Percentiles rank a stretch among this genome's conserved stretches.
These are phyloP conservation scores for Chlorophyllum brunneum DNA, from an alignment of 768 basidiomycete genomes.

Conservation along the genomic window DNA sequence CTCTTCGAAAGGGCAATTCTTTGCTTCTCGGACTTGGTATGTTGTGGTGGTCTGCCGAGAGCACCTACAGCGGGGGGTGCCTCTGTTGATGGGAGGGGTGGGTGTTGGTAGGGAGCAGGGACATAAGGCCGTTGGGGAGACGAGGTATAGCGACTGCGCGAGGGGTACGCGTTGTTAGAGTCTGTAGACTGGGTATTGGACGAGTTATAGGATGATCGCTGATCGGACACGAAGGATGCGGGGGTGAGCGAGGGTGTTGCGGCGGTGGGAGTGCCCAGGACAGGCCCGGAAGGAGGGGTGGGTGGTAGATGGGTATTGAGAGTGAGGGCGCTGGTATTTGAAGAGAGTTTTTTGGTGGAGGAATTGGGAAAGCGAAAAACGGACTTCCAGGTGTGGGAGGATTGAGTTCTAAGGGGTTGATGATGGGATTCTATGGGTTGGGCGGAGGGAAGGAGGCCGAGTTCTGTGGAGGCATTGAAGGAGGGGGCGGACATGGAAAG, in stretches of 20 bases:
- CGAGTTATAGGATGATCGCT: conserved; percentile 75
- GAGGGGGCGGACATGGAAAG: conserved; percentile 23
- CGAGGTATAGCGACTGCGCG: conserved; percentile 23
- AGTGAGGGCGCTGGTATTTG: conserved; percentile 39
- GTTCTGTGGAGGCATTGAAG: conserved; percentile 19
- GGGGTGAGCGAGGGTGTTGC: conserved; percentile 51
- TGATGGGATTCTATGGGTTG: conserved; percentile 22
- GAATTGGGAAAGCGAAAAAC: conserved; percentile 66
- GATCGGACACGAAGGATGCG: conserved; percentile 52
- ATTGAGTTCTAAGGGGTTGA: conserved; percentile 28
- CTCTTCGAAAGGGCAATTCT: conserved; percentile 23
- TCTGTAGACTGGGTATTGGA: conserved; percentile 75
- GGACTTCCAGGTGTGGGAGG: conserved; percentile 58
- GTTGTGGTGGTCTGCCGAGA: conserved; percentile 22
- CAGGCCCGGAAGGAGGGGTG: conserved; percentile 28
- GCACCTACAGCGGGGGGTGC: conserved; percentile 32
- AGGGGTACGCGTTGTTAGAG: conserved; percentile 41
- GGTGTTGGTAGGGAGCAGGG: conserved; percentile 26
- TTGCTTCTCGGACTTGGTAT: conserved; percentile 46
- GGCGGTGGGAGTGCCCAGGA: conserved; percentile 35
- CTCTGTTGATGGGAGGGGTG: conserved; percentile 35
- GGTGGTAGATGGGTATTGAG: conserved; percentile 45
- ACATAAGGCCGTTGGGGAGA: conserved; percentile 25
- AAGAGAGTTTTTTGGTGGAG: conserved; percentile 56
- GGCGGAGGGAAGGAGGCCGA: conserved; percentile 19